Evolutionary conservation across 441 rosid species (phyloP), one percentile per base, ranked within the genome.

Genomic region (Gossypium laxum): DNA sequence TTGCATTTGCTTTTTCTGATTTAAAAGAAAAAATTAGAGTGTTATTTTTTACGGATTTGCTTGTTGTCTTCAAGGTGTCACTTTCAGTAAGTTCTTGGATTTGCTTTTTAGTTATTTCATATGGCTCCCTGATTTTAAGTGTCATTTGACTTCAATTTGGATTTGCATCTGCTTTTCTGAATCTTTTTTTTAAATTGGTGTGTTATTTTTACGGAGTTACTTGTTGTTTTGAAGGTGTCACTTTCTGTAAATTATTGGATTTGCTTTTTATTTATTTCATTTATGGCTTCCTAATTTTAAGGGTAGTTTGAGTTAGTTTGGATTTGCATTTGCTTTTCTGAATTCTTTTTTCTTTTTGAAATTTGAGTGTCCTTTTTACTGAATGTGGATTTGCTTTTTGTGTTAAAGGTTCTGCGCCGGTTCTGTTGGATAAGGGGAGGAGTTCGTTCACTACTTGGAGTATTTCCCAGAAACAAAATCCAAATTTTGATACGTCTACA

Each of bases 321-420:
- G 57, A 71, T 71, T 43, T 62, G 58, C 61, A 48, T 30, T 72
- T 72, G 4, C 60, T 15, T 71, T 15, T 57, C 21, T 71, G 54
- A 15, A 52, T 18, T 38, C 14, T 50, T 52, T 32, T 12, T 34
- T 10, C 45, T 5, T 2, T 2, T 24, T 47, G 48, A 34, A 56
- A 22, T 65, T 15, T 3, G 22, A 70, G 56, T 61, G 65, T 38
- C 48, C 21, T 76, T 77, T 72, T n/a, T 28, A 64, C 21, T 54
- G 72, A 57, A 71, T 71, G 45, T 32, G 51, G 22, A 59, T 52
- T 75, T 66, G 15, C 18, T 45, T 65, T 7, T 77, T 65, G 34
- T 54, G 67, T 73, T 76, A 67, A 71, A 88, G 92, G 88, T 72
- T 81, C 90, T 54, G 73, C 83, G 3, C 89, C 92, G 7, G 54